Evolutionary conservation across 495 filamentous ascomycete species (phyloP), one percentile per base, ranked within the genome.

Genomic region (Talaromyces ruber): DNA sequence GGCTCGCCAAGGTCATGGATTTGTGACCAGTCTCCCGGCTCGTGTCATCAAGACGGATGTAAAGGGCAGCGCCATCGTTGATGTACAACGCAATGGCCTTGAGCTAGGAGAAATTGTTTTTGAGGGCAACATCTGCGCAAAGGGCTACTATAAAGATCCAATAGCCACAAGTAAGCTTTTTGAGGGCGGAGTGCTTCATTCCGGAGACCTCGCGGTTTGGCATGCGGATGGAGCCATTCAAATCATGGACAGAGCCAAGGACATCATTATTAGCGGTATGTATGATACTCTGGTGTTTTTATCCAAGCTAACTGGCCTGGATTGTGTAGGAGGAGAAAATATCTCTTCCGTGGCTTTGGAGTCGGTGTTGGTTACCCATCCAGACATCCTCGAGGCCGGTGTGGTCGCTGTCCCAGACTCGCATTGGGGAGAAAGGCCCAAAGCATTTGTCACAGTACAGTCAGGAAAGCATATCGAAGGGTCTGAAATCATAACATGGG

Each of bases 91-190:
- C 62, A 80, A 98, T 71, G 95, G 93, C 11, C 82, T 85, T 63
- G 94, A 98, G 75, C 90, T 98, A 62, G 94, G 94, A 22, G 95
- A 98, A 77, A 91, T 98, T 60, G 85, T 93, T 0, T 96, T 97
- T 69, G 65, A 76, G 26, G 94, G 94, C 4, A 98, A 98, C 69
- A 95, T 98, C 64, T 97, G 93, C 73, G 84, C 86, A 24, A 90
- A 87, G 64, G 94, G 88, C 14, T 98, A 98, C 75, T 91, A 92
- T 69, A 95, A 96, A 68, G 93, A 98, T 69, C 71, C 84, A 0
- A 89, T 86, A 64, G 95, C 95, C 26, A 98, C 94, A 56, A 77
- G 80, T 58, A 96, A 92, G 79, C 76, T 98, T 21, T 98, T 95
- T 70, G 86, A 82, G 0, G 95, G 95, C 6, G 95, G 94, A 14